phyloP scores from a whole-genome alignment of 139 green algal species.

The Tetradesmus obliquus region DNA sequence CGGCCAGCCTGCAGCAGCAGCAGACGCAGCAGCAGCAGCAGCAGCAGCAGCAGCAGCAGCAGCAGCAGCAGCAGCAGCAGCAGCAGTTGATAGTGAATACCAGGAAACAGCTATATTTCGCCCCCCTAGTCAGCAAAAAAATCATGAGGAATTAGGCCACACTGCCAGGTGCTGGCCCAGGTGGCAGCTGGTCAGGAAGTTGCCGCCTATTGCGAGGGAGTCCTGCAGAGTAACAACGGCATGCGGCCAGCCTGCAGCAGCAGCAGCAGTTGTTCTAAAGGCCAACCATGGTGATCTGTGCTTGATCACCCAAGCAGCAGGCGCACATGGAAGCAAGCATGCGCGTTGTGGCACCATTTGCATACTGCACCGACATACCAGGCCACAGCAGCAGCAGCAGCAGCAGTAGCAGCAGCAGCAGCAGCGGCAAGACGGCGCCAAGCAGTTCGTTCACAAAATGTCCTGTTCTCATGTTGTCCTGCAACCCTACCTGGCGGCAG shows the following conservation, averaged over 20 bases:
- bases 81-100: neutral
- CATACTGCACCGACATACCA: too few species aligned
- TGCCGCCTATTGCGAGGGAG: constrained; percentile 15
- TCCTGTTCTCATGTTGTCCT: too few species aligned
- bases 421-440: neutral
- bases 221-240: constrained; percentile 18
- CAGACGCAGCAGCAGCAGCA: neutral
- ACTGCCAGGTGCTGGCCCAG: neutral
- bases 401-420: too few species aligned
- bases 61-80: neutral
- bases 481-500: constrained; percentile 18
- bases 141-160: too few species aligned
- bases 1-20: constrained; percentile 10
- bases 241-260: constrained; percentile 38
- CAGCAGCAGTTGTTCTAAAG: neutral
- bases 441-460: too few species aligned
- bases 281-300: too few species aligned
- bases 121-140: too few species aligned
- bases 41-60: neutral
- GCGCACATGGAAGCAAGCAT: too few species aligned
- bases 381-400: too few species aligned
- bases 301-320: too few species aligned
- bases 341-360: too few species aligned
- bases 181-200: constrained; percentile 12
- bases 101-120: neutral